These are phyloP conservation scores for Wickerhamiella occidentalis DNA, from an alignment of 805 yeast species.

Conservation along the genomic window DNA sequence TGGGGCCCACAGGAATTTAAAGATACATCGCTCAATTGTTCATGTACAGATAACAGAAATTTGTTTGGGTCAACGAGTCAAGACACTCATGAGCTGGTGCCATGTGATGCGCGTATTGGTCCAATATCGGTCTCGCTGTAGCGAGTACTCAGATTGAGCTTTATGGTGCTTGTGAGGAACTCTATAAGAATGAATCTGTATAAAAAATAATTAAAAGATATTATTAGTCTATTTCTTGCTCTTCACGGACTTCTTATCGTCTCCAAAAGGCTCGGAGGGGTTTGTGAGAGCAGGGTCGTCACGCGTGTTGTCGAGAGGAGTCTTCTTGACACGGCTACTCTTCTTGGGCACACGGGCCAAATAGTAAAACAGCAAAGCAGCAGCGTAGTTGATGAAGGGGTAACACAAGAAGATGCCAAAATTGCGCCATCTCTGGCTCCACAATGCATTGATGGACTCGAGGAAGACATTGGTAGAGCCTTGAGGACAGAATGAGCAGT, in stretches of 20 bases:
- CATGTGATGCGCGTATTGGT: too few species aligned
- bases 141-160: too few species aligned
- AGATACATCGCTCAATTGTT: too few species aligned
- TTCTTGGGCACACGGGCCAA: conserved; percentile 24
- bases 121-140: too few species aligned
- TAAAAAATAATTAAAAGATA: background rate
- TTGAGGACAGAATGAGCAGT: conserved; percentile 35
- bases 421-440: conserved; percentile 48
- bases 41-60: too few species aligned
- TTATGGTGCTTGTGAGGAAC: too few species aligned
- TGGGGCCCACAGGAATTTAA: too few species aligned
- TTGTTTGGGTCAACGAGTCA: too few species aligned
- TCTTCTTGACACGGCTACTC: conserved; percentile 19
- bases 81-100: too few species aligned
- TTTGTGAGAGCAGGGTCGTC: conserved; percentile 10
- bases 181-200: background rate
- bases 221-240: background rate
- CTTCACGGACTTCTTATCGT: background rate
- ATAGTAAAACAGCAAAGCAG: conserved; percentile 26
- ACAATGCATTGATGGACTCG: conserved; percentile 33
- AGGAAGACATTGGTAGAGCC: conserved; percentile 35
- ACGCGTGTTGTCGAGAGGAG: background rate
- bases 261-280: background rate
- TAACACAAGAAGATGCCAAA: conserved; percentile 50
- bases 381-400: conserved; percentile 40